Base-by-base conservation (phyloP, 2,329 filamentous ascomycete genomes). In the Calonectria hongkongensis region DNA sequence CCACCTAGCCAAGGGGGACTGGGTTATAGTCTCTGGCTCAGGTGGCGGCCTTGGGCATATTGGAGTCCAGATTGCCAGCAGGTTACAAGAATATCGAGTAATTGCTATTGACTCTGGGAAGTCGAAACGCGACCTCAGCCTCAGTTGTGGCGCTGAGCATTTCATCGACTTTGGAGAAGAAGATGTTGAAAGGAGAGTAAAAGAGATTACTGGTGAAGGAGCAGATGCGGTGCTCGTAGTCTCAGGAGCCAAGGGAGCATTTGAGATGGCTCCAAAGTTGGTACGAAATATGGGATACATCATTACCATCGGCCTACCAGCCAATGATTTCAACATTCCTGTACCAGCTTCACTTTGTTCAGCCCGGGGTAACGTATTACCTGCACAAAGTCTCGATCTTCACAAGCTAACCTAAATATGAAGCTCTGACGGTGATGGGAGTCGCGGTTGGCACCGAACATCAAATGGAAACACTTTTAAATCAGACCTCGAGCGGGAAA, bases 31-130 rank as follows among this genome's bases (percentile, higher is more conserved):
- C 0, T 78, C 76, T 8, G 82, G 82, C 0, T 77, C 83, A 0
- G 82, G 82, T 0, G 82, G 82, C 0, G 83, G 83, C 0, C 74
- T 84, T 5, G 82, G 82, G 0, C 83, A 84, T 21, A 27, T 84
- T 0, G 83, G 82, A 1, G 78, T 84, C 0, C 82, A 84, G 30
- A 82, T 83, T 3, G 79, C 82, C 0, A 74, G 66, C 7, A 72
- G 69, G 2, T 7, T 81, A 0, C 74, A 70, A 2, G 72, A 71
- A 0, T 73, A 75, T 7, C 73, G 78, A 0, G 79, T 83, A 0
- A 81, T 84, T 1, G 82, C 79, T 0, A 65, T 84, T 0, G 83
- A 84, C n/a, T 67, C 75, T 0, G 81, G 81, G 2, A 56, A 75
- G 1, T 5, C 70, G 0, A 79, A 80, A 5, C 77, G 78, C 1